phyloP scores from a whole-genome alignment of 768 basidiomycete genomes.

The Asterophora lycoperdoides region DNA sequence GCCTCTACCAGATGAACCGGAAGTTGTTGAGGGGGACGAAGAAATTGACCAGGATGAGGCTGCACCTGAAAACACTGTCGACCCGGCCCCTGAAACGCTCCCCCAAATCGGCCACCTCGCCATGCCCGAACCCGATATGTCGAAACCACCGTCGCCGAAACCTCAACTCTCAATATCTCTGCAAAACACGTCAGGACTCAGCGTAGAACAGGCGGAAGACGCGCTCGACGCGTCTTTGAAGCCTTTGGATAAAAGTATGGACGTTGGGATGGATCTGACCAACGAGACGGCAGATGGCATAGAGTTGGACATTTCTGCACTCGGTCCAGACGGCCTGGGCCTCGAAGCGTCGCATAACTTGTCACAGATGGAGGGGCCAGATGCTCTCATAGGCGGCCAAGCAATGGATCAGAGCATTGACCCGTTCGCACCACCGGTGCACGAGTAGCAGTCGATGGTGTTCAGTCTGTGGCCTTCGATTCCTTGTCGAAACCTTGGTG shows the following conservation, averaged over 20 bases:
- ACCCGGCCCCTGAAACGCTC: constrained; percentile 28
- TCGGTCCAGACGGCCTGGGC: constrained; percentile 62
- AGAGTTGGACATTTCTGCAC: constrained; percentile 56
- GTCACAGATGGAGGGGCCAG: constrained; percentile 49
- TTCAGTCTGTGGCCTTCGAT: background rate
- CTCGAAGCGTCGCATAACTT: constrained; percentile 52
- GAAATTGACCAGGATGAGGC: constrained; percentile 70
- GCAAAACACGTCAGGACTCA: constrained; percentile 41
- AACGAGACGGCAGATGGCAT: constrained; percentile 37
- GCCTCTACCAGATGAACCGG: constrained; percentile 74
- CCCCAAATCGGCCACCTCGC: constrained; percentile 25
- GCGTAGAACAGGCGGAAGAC: constrained; percentile 35
- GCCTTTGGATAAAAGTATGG: constrained; percentile 45
- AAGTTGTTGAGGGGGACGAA: constrained; percentile 70
- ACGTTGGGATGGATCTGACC: constrained; percentile 33
- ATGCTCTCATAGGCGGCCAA: constrained; percentile 54
- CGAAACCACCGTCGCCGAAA: constrained; percentile 64
- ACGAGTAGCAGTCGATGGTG: constrained; percentile 1
- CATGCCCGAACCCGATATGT: constrained; percentile 41
- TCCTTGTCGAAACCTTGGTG: background rate
- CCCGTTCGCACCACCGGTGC: constrained; percentile 45
- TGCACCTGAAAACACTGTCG: constrained; percentile 33
- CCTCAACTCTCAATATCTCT: constrained; percentile 58
- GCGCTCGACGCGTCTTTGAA: constrained; percentile 55
- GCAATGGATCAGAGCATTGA: constrained; percentile 58